Percentiles rank a stretch among this genome's conserved stretches.
phyloP scores from a whole-genome alignment of 1,284 basidiomycete genomes.

The Microbotryum saponariae region DNA sequence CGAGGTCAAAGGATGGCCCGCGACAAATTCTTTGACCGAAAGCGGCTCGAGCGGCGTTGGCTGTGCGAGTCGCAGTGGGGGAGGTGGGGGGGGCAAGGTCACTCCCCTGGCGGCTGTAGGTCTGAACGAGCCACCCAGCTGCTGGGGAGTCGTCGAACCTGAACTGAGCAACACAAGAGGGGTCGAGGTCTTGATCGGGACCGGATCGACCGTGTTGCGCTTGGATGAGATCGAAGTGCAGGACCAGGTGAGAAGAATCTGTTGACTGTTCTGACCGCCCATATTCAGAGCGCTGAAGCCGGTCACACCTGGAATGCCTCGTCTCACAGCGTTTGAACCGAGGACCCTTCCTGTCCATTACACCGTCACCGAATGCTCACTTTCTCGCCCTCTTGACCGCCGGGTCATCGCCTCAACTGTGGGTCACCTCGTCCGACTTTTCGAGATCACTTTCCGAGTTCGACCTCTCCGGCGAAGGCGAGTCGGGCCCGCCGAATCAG shows the following conservation, averaged over 20 bases:
- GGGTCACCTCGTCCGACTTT: conserved; percentile 91
- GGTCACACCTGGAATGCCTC: conserved; percentile 2
- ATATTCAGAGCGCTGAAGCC: background rate
- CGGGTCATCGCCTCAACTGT: conserved; percentile 49
- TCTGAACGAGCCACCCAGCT: conserved; percentile 63
- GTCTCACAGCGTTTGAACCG: conserved; percentile 56
- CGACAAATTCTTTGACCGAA: background rate
- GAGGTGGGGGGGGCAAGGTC: conserved; percentile 7
- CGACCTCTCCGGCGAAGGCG: conserved; percentile 47
- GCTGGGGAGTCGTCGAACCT: conserved; percentile 80
- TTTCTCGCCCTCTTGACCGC: conserved; percentile 76
- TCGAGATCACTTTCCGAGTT: conserved; percentile 81
- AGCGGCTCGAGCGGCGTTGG: background rate
- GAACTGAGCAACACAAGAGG: conserved; percentile 77
- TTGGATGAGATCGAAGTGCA: conserved; percentile 78
- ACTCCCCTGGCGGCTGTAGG: conserved; percentile 44
- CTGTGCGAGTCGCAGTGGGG: background rate
- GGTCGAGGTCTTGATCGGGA: conserved; percentile 73
- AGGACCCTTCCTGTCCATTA: conserved; percentile 79
- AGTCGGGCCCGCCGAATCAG: conserved; percentile 46
- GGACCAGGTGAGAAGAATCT: conserved; percentile 54
- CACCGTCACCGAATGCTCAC: conserved; percentile 87
- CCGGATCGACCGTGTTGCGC: conserved; percentile 62
- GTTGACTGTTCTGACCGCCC: background rate
- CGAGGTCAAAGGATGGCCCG: conserved; percentile 70